These are phyloP conservation scores for Ceratobasidium papillatum DNA, from an alignment of 1,284 basidiomycete genomes.

Conservation along the genomic window DNA sequence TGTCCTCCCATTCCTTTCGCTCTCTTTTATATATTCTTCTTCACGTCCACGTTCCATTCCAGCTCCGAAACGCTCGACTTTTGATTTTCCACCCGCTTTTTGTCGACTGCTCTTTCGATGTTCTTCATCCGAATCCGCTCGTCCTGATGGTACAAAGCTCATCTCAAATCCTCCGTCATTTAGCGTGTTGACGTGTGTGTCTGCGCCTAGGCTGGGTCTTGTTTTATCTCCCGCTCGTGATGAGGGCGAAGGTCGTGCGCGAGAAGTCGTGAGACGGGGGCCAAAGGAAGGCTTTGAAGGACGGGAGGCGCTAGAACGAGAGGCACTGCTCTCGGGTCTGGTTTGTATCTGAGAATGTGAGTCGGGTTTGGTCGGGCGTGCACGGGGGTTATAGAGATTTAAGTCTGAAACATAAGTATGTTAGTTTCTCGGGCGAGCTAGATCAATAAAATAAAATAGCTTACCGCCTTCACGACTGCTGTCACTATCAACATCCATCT, in stretches of 20 bases:
- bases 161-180: conserved; percentile 37
- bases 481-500: conserved; percentile 53
- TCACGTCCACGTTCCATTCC: conserved; percentile 82
- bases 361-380: conserved; percentile 47
- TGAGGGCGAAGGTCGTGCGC: conserved; percentile 52
- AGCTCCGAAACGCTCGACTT: conserved; percentile 79
- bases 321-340: background rate
- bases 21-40: conserved; percentile 61
- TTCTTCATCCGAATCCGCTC: conserved; percentile 46
- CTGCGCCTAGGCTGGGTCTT: conserved; percentile 23
- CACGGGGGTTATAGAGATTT: conserved; percentile 49
- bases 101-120: conserved; percentile 50
- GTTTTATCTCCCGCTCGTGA: background rate
- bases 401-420: conserved; percentile 45
- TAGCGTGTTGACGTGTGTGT: conserved; percentile 41
- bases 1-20: conserved; percentile 64
- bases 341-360: background rate
- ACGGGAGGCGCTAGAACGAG: conserved; percentile 45
- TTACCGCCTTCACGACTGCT: conserved; percentile 55
- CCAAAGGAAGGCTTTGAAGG: conserved; percentile 51
- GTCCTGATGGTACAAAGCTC: conserved; percentile 43
- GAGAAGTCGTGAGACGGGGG: conserved; percentile 61
- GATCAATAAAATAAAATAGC: conserved; percentile 1
- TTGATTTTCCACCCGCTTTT: conserved; percentile 61
- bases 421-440: conserved; percentile 24